Evolutionary conservation across 163 green algal species (phyloP), one percentile per base, ranked within the genome.

Genomic region (Chlamydomonas reinhardtii): DNA sequence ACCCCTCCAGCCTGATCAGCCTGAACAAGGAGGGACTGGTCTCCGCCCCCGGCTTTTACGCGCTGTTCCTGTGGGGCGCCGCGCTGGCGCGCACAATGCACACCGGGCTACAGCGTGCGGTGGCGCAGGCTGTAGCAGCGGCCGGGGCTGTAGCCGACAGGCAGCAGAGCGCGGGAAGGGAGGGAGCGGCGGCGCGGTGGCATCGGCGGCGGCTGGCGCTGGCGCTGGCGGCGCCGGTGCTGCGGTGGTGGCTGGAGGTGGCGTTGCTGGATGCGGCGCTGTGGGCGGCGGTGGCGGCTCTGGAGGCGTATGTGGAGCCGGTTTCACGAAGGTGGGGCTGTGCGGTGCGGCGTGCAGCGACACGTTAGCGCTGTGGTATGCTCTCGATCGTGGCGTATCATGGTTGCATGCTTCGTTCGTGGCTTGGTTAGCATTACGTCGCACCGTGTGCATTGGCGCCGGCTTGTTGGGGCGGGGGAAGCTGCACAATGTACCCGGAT

Each of bases 1-100:
- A 74, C 43, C 43, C 34, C 19, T 69, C 48, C 48, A 56, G 77
- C 78, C 74, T 96, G 35, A 19, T 95, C 54, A 76, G 73, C 29
- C 88, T 93, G 34, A 99, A 99, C 90, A 98, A 98, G 84, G 96
- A 99, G 88, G 96, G 96, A 15, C 24, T 98, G 22, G 83, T 92
- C 17, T 98, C 94, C 0, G 70, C 97, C 52, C 74, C 85, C 0
- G 96, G 96, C 39, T 99, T 97, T 86, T 93, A 82, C 82, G 93
- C 92, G 0, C 85, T 99, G 34, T 87, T 96, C 79, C 83, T 97
- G 65, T 83, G 94, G 68, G 93, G 91, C 35, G 83, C 73, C 6
- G 88, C 90, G 19, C 48, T 93, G 19, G 94, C 88, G 8, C 61
- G 88, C 20, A 25, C 52, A 14, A 52, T 91, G 25, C 68, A 90